Evolutionary conservation across 495 filamentous ascomycete species (phyloP), one percentile per base, ranked within the genome.

Genomic region (Hamigera avellanea): DNA sequence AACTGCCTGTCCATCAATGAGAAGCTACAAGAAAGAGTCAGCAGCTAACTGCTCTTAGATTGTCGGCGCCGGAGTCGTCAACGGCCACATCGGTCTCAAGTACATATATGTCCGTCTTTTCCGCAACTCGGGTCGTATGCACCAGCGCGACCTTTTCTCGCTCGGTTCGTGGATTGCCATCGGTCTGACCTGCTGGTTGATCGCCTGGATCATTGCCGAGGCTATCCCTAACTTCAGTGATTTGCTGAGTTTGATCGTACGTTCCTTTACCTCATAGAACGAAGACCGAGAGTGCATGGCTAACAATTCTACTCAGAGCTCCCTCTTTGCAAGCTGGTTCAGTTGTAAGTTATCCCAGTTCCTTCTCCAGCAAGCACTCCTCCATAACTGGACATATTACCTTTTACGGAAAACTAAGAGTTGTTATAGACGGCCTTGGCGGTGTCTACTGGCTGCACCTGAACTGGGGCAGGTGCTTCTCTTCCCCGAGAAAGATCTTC

Each of bases 171-270:
- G 82, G 82, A 51, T 78, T 1, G 55, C 41, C 7, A 72, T 85
- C 16, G 67, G 72, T 14, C 36, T 69, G 6, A 38, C 46, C 38
- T 55, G 82, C 29, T 83, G 80, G 55, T 28, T 78, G 8, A 39
- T 83, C 8, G 73, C 78, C 3, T 86, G 76, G 75, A 53, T 84
- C 39, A 75, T 87, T 43, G 79, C 80, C 3, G 74, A 80, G 47
- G 71, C 75, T 1, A 80, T 86, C 18, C 83, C 82, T 0, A 72
- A 80, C 42, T 86, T 86, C 59, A 75, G 71, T 41, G 69, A 78
- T 33, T 45, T 86, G 37, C 53, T 85, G 32, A 67, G 66, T 38
- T 42, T 74, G 36, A 66, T 70, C 37, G 59, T 62, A 45, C 33
- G 59, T 49, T 13, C 15, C 21, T 26, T 13, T n/a, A 16, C 33